Conservation (phyloP, 208 protist species). For the Balamuthia mandrillaris region DNA sequence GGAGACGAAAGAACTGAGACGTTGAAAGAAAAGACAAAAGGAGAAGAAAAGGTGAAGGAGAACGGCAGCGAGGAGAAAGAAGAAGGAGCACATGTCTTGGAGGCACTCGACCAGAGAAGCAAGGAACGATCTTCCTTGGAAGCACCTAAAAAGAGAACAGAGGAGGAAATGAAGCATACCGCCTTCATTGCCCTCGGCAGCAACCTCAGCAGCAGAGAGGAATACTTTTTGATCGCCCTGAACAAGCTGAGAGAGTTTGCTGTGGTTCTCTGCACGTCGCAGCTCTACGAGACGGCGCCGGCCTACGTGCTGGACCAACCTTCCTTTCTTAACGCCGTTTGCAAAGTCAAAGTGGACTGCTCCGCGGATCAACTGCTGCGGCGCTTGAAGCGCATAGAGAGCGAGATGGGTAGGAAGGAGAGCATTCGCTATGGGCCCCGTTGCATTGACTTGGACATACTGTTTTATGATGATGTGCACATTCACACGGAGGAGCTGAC, state of each 20-base stretch:
- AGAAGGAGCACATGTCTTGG: not conserved
- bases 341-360: slow-evolving; percentile 11
- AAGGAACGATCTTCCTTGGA: not conserved
- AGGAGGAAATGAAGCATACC: not conserved
- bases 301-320: slow-evolving; percentile 46
- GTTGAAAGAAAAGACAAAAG: not conserved
- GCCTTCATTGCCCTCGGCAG: slow-evolving; percentile 17
- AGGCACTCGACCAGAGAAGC: not conserved
- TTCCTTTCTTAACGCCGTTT: slow-evolving; percentile 42
- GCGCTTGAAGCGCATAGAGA: not conserved
- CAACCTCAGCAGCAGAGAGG: slow-evolving; percentile 19
- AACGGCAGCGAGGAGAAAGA: not conserved
- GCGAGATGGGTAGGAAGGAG: not conserved
- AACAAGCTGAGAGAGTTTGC: not conserved
- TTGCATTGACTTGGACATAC: slow-evolving; percentile 52
- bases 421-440: slow-evolving; percentile 40
- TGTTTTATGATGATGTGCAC: slow-evolving; percentile 43
- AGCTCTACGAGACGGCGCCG: slow-evolving; percentile 28
- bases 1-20: not conserved
- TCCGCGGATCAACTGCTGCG: not conserved
- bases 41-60: not conserved
- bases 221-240: slow-evolving; percentile 27
- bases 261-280: slow-evolving; percentile 4
- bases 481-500: slow-evolving; percentile 2
- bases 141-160: too few species aligned